Evolutionary conservation across 2,329 filamentous ascomycete genomes (phyloP).

Genomic region (Pestalotiopsis sp.): DNA sequence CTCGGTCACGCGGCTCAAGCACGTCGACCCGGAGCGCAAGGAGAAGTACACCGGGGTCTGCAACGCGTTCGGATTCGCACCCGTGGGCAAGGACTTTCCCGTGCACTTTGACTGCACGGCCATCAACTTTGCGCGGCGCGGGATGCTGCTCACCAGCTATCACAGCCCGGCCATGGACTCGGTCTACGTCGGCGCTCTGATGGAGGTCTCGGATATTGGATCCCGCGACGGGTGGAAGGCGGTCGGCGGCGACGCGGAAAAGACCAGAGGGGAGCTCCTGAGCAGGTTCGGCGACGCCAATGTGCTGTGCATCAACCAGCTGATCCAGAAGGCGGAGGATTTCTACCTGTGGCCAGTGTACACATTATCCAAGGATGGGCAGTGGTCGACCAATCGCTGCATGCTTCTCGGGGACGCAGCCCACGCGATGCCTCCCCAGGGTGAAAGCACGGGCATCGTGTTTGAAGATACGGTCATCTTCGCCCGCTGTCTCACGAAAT

Average conservation of each 20-base stretch:
- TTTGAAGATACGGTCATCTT: slow-evolving; percentile 16
- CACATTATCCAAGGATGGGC: slow-evolving; percentile 14
- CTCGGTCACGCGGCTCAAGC: slow-evolving; percentile 9
- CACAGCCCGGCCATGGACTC: slow-evolving; percentile 13
- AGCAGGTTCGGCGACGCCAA: slow-evolving; percentile 13
- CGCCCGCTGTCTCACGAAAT: slow-evolving; percentile 12
- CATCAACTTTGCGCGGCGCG: slow-evolving; percentile 14
- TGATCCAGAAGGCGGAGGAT: slow-evolving; percentile 8
- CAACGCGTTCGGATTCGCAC: slow-evolving; percentile 14
- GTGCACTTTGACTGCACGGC: slow-evolving; percentile 15
- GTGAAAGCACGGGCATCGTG: slow-evolving; percentile 15
- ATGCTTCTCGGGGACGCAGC: slow-evolving; percentile 15
- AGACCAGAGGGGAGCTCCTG: slow-evolving; percentile 11
- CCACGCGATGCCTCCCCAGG: slow-evolving; percentile 16
- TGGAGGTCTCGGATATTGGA: slow-evolving; percentile 12
- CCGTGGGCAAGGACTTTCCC: not conserved
- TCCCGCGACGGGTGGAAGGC: slow-evolving; percentile 15
- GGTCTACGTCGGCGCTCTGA: slow-evolving; percentile 15
- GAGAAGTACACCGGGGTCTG: slow-evolving; percentile 16
- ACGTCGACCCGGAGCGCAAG: slow-evolving; percentile 12
- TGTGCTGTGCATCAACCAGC: slow-evolving; percentile 4
- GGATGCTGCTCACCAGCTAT: slow-evolving; percentile 15
- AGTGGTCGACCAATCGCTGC: slow-evolving; percentile 10
- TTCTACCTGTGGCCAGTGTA: slow-evolving; percentile 15
- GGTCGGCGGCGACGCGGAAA: slow-evolving; percentile 15